Base-by-base conservation (phyloP, 805 yeast species). In the Yamadazyma kitorensis region DNA sequence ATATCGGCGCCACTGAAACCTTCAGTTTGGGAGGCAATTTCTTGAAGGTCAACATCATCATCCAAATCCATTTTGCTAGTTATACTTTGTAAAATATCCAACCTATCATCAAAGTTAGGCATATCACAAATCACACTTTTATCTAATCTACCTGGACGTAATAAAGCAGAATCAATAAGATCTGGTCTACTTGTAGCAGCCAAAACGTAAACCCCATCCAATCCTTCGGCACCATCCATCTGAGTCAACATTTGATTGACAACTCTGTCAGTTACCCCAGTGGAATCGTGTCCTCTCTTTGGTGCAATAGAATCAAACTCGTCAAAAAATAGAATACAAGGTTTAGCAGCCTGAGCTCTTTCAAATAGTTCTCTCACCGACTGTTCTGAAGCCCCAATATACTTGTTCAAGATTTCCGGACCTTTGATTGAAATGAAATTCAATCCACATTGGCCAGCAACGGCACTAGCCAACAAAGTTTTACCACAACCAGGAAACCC, bases 401-500 rank as follows among this genome's bases (percentile, higher is more conserved):
- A 91, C 59, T 91, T 91, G 64, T 91, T 89, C 48, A 91, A 70
- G 30, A 91, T 86, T 55, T 91, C 98, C 0, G 98, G 98, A 8
- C 98, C 98, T 54, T 91, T 91, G 29, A 91, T 83, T 1, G 95
- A 83, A 17, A 91, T 89, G 54, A 91, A 91, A 50, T 91, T 91
- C 40, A 91, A 67, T 0, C 97, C 97, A 61, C 96, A 88, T 54
- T 89, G 93, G 1, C 87, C 81, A 2, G 96, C 95, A 33, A 91
- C 85, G 0, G 97, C 96, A 37, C 93, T 83, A 0, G 98, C 98
- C 24, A 91, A 59, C 41, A 89, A 67, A 0, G 98, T 91, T 58
- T 91, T 91, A 29, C 98, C 98, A 61, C 98, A 91, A 2, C 98
- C 98, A 0, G 98, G 98, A 54, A 86, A 91, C 0, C 98, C 98